Percentiles rank a stretch among this genome's conserved stretches.
Conservation (phyloP, 441 rosid species). For the Eruca vesicaria region DNA sequence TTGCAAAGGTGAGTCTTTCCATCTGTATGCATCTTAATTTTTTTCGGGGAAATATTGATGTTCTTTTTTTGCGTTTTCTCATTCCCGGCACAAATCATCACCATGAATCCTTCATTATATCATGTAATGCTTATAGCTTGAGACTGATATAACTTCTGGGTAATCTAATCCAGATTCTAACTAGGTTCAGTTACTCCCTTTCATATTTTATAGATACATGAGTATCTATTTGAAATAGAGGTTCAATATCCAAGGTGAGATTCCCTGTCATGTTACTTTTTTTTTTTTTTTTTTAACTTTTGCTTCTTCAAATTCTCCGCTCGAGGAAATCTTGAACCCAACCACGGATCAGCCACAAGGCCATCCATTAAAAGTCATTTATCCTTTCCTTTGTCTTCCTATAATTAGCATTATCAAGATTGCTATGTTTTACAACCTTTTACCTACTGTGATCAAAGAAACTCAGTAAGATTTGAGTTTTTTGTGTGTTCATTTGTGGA, state of each 20-base stretch:
- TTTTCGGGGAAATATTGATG: not conserved
- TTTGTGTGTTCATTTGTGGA: not conserved
- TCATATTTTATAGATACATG: not conserved
- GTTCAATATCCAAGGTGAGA: not conserved
- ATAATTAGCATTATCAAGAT: constrained; percentile 81
- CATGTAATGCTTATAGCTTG: not conserved
- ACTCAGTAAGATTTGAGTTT: not conserved
- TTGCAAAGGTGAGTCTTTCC: not conserved
- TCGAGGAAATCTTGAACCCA: constrained; percentile 64
- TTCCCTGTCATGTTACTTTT: too few relatives aligned
- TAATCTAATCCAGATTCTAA: too few relatives aligned
- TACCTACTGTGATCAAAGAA: constrained; percentile 29
- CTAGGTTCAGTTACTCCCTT: not conserved
- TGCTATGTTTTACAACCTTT: constrained; percentile 55
- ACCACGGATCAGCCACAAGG: constrained; percentile 42
- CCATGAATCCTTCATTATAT: not conserved
- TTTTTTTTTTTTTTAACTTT: too few relatives aligned
- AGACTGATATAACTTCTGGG: too few relatives aligned
- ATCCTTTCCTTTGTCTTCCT: constrained; percentile 80
- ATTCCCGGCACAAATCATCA: not conserved
- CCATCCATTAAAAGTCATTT: constrained; percentile 50
- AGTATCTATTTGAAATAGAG: not conserved
- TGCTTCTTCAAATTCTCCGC: too few relatives aligned
- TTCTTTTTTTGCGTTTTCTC: not conserved
- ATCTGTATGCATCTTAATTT: not conserved